Evolutionary conservation across 2,329 filamentous ascomycete species (phyloP).

Genomic region (Fusarium paranaense): DNA sequence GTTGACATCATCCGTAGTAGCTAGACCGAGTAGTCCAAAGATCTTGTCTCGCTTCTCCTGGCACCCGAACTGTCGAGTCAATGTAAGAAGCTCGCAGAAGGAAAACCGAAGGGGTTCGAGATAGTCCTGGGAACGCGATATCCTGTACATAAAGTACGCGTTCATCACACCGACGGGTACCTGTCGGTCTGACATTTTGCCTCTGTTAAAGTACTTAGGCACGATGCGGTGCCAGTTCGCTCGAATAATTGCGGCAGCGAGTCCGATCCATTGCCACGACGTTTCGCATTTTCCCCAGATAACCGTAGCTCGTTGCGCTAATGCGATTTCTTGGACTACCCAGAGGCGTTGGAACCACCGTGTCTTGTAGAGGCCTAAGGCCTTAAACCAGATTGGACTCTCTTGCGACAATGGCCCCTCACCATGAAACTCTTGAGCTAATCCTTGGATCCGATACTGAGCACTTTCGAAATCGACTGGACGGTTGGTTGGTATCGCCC

Average conservation of each 20-base stretch:
- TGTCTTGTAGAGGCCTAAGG: background rate
- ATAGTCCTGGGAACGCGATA: background rate
- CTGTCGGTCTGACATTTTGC: background rate
- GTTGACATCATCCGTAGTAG: background rate
- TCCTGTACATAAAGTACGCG: background rate
- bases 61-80: background rate
- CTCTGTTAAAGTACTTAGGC: background rate
- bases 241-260: background rate
- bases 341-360: background rate
- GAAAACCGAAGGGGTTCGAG: background rate
- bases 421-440: background rate
- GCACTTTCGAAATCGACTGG: background rate
- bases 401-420: background rate
- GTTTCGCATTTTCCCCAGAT: background rate
- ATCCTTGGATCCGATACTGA: background rate
- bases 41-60: background rate
- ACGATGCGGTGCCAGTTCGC: background rate
- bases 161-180: background rate
- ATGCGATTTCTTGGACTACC: background rate
- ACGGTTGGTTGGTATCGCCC: background rate
- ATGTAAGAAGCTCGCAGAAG: background rate
- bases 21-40: background rate
- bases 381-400: background rate
- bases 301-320: background rate
- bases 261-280: background rate